Evolutionary conservation across 371 early-diverging fungal species (phyloP).

Genomic region (Entomophthora muscae): DNA sequence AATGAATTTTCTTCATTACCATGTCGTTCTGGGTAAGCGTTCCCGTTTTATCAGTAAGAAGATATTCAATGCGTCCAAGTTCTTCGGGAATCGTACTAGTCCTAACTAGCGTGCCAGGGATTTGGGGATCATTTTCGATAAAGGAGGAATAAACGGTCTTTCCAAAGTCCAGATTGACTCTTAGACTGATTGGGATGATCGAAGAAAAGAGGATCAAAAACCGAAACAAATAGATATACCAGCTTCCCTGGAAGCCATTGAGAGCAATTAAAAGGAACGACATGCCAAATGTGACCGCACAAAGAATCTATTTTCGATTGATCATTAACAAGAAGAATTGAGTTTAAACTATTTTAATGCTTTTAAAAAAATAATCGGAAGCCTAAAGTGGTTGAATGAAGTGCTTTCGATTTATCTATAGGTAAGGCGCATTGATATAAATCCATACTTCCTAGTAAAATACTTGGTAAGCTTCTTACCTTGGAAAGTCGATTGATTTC

Average conservation of each 20-base stretch:
- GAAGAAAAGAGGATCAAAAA: constrained; percentile 95
- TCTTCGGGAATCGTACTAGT: constrained; percentile 98
- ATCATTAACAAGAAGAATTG: no score
- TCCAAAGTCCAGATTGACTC: constrained; percentile 96
- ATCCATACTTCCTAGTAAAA: no score
- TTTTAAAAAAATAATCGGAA: no score
- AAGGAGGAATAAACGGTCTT: constrained; percentile 77
- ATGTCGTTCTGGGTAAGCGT: constrained; percentile 99
- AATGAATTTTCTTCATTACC: constrained; percentile 93
- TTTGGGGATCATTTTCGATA: constrained; percentile 66
- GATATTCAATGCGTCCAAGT: constrained; percentile 91
- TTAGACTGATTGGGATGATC: constrained; percentile 94
- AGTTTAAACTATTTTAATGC: no score
- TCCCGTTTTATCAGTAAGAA: constrained; percentile 98
- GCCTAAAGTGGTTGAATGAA: no score
- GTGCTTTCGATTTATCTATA: no score
- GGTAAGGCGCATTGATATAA: no score
- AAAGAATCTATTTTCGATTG: constrained; percentile 47
- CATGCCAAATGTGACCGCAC: constrained; percentile 59
- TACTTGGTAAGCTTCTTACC: constrained; percentile 32
- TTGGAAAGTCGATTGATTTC: constrained; percentile 92
- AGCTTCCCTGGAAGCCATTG: constrained; percentile 73
- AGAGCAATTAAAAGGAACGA: constrained; percentile 80
- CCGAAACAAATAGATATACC: constrained; percentile 82
- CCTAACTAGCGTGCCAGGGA: constrained; percentile 79